Conservation (phyloP, 495 filamentous ascomycete genomes). For the Xylaria scruposa region DNA sequence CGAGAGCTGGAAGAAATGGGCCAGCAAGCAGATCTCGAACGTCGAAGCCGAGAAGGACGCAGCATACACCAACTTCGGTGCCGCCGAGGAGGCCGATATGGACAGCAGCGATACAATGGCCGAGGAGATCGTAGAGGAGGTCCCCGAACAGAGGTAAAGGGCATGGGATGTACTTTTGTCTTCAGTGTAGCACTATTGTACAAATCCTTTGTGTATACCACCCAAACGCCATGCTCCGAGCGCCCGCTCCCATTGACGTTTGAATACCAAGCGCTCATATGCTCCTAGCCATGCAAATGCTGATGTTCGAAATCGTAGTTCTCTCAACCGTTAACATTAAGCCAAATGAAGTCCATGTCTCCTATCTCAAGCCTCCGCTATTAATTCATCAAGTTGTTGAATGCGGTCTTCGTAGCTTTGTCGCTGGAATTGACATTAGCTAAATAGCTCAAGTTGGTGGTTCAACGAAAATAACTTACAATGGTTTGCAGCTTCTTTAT, state of each 20-base stretch:
- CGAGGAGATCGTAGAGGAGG: constrained; percentile 27
- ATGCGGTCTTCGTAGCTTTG: constrained; percentile 14
- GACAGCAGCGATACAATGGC: constrained; percentile 25
- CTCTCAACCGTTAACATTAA: neutral
- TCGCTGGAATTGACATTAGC: constrained; percentile 21
- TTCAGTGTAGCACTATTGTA: constrained; percentile 39
- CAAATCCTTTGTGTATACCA: constrained; percentile 29
- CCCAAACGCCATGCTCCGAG: constrained; percentile 18
- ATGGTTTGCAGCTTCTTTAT: constrained; percentile 85
- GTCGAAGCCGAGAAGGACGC: constrained; percentile 54
- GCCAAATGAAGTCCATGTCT: neutral
- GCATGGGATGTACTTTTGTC: constrained; percentile 11
- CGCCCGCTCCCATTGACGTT: neutral
- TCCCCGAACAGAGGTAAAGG: constrained; percentile 10
- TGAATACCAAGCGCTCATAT: constrained; percentile 11
- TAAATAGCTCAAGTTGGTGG: constrained; percentile 2
- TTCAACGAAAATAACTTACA: constrained; percentile 61
- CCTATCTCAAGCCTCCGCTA: constrained; percentile 5
- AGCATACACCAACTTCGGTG: constrained; percentile 52
- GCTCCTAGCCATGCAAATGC: constrained; percentile 14
- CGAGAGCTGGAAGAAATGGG: constrained; percentile 86
- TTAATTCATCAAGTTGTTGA: constrained; percentile 7
- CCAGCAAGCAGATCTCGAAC: constrained; percentile 54
- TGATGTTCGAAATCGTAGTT: neutral
- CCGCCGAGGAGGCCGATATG: constrained; percentile 35